Conservation (phyloP, 768 basidiomycete species). For the Coprinellus aureogranulatus region DNA sequence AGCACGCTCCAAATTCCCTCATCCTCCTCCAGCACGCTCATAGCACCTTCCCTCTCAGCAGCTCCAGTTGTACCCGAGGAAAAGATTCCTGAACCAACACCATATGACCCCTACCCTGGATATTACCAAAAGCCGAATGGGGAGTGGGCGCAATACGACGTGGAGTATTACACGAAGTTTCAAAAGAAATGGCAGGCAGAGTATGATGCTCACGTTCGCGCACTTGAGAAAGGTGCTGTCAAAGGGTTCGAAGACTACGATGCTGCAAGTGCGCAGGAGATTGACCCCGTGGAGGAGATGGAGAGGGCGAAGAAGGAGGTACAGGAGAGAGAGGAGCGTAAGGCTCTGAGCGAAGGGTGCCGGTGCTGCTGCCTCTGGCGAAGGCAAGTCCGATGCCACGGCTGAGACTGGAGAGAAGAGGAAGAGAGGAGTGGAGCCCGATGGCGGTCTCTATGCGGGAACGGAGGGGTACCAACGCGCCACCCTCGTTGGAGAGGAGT, state of each 20-base stretch:
- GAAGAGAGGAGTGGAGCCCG: constrained; percentile 74
- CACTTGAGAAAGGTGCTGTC: constrained; percentile 63
- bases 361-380: constrained; percentile 48
- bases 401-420: constrained; percentile 65
- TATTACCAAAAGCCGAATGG: constrained; percentile 86
- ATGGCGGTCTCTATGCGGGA: constrained; percentile 70
- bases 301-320: constrained; percentile 73
- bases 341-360: constrained; percentile 69
- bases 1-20: constrained; percentile 18
- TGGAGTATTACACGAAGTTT: constrained; percentile 64
- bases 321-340: constrained; percentile 72
- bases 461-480: constrained; percentile 61
- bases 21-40: constrained; percentile 21
- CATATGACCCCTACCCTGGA: constrained; percentile 77
- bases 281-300: constrained; percentile 74
- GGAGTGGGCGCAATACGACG: constrained; percentile 72
- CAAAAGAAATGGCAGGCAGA: constrained; percentile 71
- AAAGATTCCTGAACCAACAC: constrained; percentile 69
- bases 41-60: constrained; percentile 48
- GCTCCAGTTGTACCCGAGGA: constrained; percentile 70
- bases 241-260: constrained; percentile 73
- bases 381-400: constrained; percentile 16
- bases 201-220: constrained; percentile 68
- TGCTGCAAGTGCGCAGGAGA: constrained; percentile 48
- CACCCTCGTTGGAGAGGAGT: constrained; percentile 41